Base-by-base conservation (phyloP, 2,329 filamentous ascomycete species). In the Dactylonectria macrodidyma region DNA sequence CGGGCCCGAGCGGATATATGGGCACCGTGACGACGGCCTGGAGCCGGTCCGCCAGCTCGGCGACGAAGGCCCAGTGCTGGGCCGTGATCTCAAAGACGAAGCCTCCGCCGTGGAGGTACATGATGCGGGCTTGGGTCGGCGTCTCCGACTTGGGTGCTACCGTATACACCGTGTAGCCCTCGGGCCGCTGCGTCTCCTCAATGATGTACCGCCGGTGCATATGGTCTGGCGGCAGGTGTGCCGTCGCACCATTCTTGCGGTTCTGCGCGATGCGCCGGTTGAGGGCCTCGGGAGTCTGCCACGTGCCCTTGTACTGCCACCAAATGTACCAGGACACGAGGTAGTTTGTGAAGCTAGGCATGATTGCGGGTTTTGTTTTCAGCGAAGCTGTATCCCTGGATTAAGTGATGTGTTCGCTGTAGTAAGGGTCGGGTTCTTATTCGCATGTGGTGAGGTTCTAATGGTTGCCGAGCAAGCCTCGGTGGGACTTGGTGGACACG, bases 41-140 rank as follows among this genome's bases (percentile, higher is more conserved):
- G 36, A 80, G 68, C 2, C 76, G 74, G 62, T 77, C 69, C 1
- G 77, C 77, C 36, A 79, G 69, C 50, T 68, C 59, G 5, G 73
- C 73, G 36, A 75, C 71, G 22, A 79, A 47, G 44, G 65, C 59
- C 78, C 78, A 80, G n/a, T 80, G 78, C 62, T 68, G 64, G 3
- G 56, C 58, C 0, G 60, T 62, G 48, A 79, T 76, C 38, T 77
- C 77, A 60, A 79, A 78, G 63, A 79, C 69, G 57, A 78, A 75
- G 52, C 71, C 72, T 24, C 78, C 78, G 55, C 78, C 78, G 51
- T 80, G 78, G 24, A 77, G 70, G 58, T 79, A 80, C 41, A 80
- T 61, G 46, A 80, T 74, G 16, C 77, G 78, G 2, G 72, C 75
- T 38, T 75, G 69, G 34, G 71, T 69, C 1, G 77, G 76, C 44